These are phyloP conservation scores for Cystobasidium sp. DNA, from an alignment of 1,284 basidiomycete genomes.

Conservation along the genomic window DNA sequence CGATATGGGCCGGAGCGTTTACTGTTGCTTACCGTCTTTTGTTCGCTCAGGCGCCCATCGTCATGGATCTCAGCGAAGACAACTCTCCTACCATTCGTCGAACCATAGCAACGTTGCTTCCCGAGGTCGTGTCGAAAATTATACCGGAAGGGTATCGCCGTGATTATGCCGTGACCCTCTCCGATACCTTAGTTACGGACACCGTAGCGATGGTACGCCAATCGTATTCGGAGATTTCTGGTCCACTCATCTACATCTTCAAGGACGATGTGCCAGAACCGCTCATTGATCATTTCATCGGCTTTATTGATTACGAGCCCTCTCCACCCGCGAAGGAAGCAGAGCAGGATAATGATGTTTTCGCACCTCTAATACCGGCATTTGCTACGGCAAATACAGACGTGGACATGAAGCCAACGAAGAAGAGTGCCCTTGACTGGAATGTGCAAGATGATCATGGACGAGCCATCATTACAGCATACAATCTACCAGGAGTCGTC, in stretches of 20 bases:
- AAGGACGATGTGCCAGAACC: slow-evolving; percentile 68
- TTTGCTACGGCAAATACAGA: slow-evolving; percentile 35
- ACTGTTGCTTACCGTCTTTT: not conserved
- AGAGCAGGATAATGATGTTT: not conserved
- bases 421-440: slow-evolving; percentile 48
- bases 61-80: slow-evolving; percentile 10
- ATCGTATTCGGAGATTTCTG: slow-evolving; percentile 84
- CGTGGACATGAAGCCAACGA: slow-evolving; percentile 16
- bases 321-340: slow-evolving; percentile 1
- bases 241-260: slow-evolving; percentile 89
- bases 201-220: slow-evolving; percentile 72
- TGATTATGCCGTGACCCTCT: slow-evolving; percentile 5
- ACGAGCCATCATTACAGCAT: slow-evolving; percentile 84
- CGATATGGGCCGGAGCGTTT: not conserved
- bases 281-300: slow-evolving; percentile 77
- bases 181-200: slow-evolving; percentile 69
- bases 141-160: slow-evolving; percentile 58
- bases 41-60: not conserved
- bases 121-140: slow-evolving; percentile 15
- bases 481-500: slow-evolving; percentile 91
- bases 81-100: slow-evolving; percentile 10
- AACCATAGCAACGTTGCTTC: slow-evolving; percentile 4
- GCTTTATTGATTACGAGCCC: not conserved
- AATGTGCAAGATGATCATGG: slow-evolving; percentile 62
- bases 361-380: slow-evolving; percentile 35